phyloP scores from a whole-genome alignment of 352 stramenopile species.

The Phytophthora kernoviae region DNA sequence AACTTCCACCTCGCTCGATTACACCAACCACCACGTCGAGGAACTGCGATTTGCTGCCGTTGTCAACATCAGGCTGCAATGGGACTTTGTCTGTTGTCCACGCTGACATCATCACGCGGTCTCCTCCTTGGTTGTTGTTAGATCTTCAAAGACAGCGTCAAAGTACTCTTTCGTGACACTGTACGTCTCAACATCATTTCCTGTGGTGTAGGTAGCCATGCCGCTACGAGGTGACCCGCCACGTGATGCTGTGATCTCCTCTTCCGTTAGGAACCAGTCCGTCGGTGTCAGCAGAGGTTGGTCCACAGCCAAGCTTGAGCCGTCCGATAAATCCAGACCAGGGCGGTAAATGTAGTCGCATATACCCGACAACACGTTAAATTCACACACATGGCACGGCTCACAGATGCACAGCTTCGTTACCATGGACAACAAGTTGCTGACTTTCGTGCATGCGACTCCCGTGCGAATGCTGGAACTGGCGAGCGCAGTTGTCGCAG shows the following conservation, averaged over 20 bases:
- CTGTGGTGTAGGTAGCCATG: conserved; percentile 24
- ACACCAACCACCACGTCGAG: conserved; percentile 27
- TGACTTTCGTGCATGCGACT: background rate
- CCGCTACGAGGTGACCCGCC: conserved; percentile 33
- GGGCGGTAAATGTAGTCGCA: background rate
- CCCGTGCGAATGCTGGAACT: background rate
- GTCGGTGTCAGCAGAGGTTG: conserved; percentile 42
- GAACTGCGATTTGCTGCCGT: conserved; percentile 26
- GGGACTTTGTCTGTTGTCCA: conserved; percentile 48
- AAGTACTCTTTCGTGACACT: conserved; percentile 44
- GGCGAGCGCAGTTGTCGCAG: too few species aligned
- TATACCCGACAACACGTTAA: background rate
- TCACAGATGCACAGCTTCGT: background rate
- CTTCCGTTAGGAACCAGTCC: conserved; percentile 48
- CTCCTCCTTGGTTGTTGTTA: conserved; percentile 5
- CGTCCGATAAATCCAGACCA: background rate
- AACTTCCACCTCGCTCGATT: conserved; percentile 28
- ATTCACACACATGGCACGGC: conserved; percentile 2
- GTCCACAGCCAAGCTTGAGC: background rate
- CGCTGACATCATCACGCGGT: conserved; percentile 41
- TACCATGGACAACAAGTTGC: background rate
- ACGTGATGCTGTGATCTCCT: conserved; percentile 42
- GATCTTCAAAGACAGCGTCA: conserved; percentile 35
- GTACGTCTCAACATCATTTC: conserved; percentile 43
- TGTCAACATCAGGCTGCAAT: conserved; percentile 17